Evolutionary conservation across 2,329 filamentous ascomycete species (phyloP), one percentile per base, ranked within the genome.

Genomic region (Aphanoascus verrucosus): DNA sequence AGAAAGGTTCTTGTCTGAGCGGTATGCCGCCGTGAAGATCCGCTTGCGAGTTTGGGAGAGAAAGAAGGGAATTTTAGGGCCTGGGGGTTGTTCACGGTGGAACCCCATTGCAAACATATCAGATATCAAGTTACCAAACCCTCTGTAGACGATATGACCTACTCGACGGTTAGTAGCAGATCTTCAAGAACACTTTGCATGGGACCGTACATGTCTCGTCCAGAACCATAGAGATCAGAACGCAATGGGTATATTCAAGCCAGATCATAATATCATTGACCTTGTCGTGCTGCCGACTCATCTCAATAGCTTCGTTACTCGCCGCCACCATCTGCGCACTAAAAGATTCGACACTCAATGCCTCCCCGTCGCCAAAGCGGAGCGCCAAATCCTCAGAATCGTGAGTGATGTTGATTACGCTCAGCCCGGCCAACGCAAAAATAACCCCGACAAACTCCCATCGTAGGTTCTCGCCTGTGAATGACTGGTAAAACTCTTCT

Each of bases 401-500:
- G 1, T 20, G 15, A 9, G 9, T 23, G 5, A 53, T 35, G 12
- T 34, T 46, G 19, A 51, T 15, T 11, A 38, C 41, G 38, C 55
- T 53, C n/a, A 56, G 28, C 2, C 61, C 60, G 1, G 58, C 59
- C 31, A 61, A 38, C 5, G 59, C 55, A 38, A 59, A 62, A 14
- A 61, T 58, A 15, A 61, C 45, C n/a, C 60, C 61, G 32, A 63
- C 53, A 41, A 59, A 61, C 41, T 63, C 61, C 60, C 60, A 62
- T 40, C 61, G 55, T 12, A 61, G 50, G 35, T 60, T 60, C 9
- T 52, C 51, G 3, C 57, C 60, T 2, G 56, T 53, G 52, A 65
- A 72, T 1, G 70, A 54, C 14, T 61, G 61, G 53, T 70, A 64
- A 43, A 74, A 72, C 8, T 68, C 63, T 12, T 58, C 55, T 1